A percentile compares a stretch with the other conserved stretches of the same genome.
Evolutionary conservation across 2,329 filamentous ascomycete species (phyloP).

Genomic region (Monilinia aucupariae): DNA sequence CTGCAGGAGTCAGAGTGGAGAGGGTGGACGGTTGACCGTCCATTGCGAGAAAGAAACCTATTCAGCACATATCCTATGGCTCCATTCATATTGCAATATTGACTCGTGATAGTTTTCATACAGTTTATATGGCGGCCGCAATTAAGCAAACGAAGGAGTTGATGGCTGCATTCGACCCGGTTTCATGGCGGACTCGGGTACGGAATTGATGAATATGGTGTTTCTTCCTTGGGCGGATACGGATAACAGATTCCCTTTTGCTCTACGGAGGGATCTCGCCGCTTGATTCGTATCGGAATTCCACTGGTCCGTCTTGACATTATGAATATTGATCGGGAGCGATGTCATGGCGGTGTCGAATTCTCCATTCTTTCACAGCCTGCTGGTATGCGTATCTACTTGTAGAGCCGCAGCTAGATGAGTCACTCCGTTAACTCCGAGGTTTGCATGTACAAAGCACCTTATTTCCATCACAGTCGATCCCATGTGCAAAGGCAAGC

Average conservation of each 20-base stretch:
- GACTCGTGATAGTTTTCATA: neutral
- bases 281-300: neutral
- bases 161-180: neutral
- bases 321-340: neutral
- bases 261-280: neutral
- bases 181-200: neutral
- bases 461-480: neutral
- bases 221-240: neutral
- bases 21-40: neutral
- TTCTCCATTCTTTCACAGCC: neutral
- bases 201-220: neutral
- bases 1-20: constrained; percentile 4
- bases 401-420: neutral
- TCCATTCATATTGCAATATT: constrained; percentile 1
- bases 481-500: neutral
- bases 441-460: neutral
- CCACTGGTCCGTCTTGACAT: neutral
- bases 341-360: neutral
- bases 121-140: neutral
- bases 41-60: neutral
- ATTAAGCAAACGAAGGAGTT: constrained; percentile 1
- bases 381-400: neutral
- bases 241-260: neutral
- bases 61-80: neutral
- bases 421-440: neutral